phyloP scores from a whole-genome alignment of 2,329 filamentous ascomycete species.

The Allantophomopsis lycopodina region DNA sequence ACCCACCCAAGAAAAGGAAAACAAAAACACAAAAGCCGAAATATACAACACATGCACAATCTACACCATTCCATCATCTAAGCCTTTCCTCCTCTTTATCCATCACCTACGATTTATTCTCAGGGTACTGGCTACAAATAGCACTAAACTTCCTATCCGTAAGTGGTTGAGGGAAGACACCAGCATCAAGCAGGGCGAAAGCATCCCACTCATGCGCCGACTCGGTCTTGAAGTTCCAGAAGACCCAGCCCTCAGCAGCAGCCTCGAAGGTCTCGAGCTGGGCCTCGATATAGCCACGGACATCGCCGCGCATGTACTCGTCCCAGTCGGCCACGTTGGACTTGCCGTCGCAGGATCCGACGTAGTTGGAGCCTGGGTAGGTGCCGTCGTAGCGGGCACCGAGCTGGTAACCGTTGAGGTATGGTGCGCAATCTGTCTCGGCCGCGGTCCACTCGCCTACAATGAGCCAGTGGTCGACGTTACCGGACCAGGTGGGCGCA shows the following conservation, averaged over 20 bases:
- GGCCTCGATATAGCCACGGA: constrained; percentile 35
- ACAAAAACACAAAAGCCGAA: no score
- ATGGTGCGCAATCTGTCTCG: constrained; percentile 45
- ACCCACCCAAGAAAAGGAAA: no score
- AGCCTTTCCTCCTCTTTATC: no score
- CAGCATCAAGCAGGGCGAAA: constrained; percentile 30
- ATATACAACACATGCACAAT: no score
- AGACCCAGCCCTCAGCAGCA: constrained; percentile 37
- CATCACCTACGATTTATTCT: no score
- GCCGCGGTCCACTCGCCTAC: constrained; percentile 58
- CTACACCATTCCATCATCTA: no score
- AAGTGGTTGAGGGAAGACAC: constrained; percentile 33
- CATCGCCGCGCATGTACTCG: constrained; percentile 27
- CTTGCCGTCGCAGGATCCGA: constrained; percentile 40
- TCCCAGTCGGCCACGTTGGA: constrained; percentile 30
- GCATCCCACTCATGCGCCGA: constrained; percentile 36
- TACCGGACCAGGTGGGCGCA: constrained; percentile 23
- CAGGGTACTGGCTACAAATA: constrained; percentile 6
- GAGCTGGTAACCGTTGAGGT: constrained; percentile 38
- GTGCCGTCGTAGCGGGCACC: constrained; percentile 45
- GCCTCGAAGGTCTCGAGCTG: constrained; percentile 37
- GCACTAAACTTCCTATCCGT: constrained; percentile 8
- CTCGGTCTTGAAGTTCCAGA: constrained; percentile 47
- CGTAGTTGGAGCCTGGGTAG: constrained; percentile 27
- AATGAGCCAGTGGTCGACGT: constrained; percentile 50